phyloP scores from a whole-genome alignment of 345 rosid species.

The Nasturtium officinale region DNA sequence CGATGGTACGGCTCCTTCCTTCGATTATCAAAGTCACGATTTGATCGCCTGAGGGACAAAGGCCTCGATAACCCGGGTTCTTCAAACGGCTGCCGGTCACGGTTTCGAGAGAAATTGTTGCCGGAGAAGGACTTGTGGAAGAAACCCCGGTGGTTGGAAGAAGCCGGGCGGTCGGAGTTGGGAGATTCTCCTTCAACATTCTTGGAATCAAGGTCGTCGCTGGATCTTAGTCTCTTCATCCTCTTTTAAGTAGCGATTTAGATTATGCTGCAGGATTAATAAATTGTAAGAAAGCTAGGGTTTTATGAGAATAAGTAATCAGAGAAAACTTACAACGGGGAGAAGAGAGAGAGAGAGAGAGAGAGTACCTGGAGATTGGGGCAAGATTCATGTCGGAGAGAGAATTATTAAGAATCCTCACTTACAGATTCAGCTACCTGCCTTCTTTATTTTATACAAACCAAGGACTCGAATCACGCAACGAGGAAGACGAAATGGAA shows the following conservation, averaged over 20 bases:
- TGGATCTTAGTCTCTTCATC: constrained; percentile 89
- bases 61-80: constrained; percentile 48
- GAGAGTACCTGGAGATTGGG: constrained; percentile 25
- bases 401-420: constrained; percentile 15
- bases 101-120: constrained; percentile 44
- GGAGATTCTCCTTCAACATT: constrained; percentile 47
- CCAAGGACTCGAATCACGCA: constrained; percentile 18
- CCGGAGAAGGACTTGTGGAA: constrained; percentile 50
- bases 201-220: constrained; percentile 74
- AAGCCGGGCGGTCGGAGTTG: constrained; percentile 54
- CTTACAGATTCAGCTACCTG: constrained; percentile 32
- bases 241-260: not conserved
- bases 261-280: not conserved
- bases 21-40: constrained; percentile 67
- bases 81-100: constrained; percentile 63
- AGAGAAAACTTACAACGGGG: constrained; percentile 11
- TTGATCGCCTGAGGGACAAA: constrained; percentile 59
- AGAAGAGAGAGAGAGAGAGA: not conserved
- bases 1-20: constrained; percentile 71
- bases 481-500: constrained; percentile 42
- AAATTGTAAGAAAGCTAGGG: constrained; percentile 7
- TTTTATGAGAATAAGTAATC: not conserved
- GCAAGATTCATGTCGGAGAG: constrained; percentile 23
- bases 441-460: not conserved
- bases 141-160: constrained; percentile 62